Conservation (phyloP, 495 filamentous ascomycete genomes). For the Trichoderma gamsii region DNA sequence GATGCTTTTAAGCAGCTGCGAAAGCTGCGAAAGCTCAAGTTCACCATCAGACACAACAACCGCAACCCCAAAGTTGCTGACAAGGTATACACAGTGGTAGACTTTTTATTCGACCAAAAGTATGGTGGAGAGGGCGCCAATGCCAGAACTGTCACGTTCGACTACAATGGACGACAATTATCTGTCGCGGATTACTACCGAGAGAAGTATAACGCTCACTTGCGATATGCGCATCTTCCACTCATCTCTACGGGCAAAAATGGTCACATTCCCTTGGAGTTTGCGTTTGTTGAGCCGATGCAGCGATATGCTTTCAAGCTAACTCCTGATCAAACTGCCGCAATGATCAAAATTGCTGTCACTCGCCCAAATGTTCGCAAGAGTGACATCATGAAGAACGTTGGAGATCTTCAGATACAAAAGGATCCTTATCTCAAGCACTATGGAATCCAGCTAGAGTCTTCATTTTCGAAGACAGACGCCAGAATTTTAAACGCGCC, state of each 20-base stretch:
- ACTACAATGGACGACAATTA: conserved; percentile 45
- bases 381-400: conserved; percentile 54
- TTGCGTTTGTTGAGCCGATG: conserved; percentile 48
- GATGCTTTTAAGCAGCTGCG: conserved; percentile 46
- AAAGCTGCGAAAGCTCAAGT: conserved; percentile 57
- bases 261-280: conserved; percentile 71
- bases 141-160: conserved; percentile 54
- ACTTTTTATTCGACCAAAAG: conserved; percentile 38
- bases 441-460: conserved; percentile 64
- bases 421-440: conserved; percentile 58
- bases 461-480: conserved; percentile 53
- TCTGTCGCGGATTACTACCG: conserved; percentile 62
- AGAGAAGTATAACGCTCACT: conserved; percentile 52
- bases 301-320: conserved; percentile 80
- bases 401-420: conserved; percentile 59
- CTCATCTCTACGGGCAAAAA: conserved; percentile 64
- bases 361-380: conserved; percentile 58
- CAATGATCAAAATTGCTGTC: conserved; percentile 85
- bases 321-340: conserved; percentile 57
- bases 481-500: conserved; percentile 69
- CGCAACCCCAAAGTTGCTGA: conserved; percentile 37
- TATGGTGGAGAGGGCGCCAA: conserved; percentile 37
- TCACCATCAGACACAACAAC: conserved; percentile 51
- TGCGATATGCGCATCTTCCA: conserved; percentile 51
- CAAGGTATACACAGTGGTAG: conserved; percentile 57